Percentiles rank a stretch among this genome's conserved stretches.
These are phyloP conservation scores for Fraxinus excelsior DNA, from an alignment of 257 asterid species.

Conservation along the genomic window DNA sequence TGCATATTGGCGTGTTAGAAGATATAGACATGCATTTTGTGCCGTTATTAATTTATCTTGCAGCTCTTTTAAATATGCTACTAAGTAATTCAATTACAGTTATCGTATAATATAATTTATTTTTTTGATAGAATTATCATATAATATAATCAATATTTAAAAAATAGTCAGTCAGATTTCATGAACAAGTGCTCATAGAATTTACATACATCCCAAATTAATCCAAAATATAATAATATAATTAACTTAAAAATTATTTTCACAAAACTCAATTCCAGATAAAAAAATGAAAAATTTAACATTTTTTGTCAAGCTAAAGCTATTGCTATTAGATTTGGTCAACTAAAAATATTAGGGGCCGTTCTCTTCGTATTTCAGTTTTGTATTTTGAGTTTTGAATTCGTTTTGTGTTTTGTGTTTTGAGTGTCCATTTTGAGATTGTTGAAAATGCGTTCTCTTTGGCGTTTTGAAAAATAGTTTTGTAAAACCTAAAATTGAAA, in stretches of 20 bases:
- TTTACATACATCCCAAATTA: neutral
- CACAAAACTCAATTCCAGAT: neutral
- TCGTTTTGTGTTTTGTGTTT: too few species aligned
- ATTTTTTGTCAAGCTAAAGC: neutral
- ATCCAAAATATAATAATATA: neutral
- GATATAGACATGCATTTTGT: neutral
- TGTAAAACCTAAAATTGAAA: too few species aligned
- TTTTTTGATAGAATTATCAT: neutral
- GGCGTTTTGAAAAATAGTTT: too few species aligned
- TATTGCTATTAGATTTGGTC: neutral
- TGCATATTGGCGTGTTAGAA: neutral
- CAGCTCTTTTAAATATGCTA: neutral
- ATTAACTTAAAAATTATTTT: neutral
- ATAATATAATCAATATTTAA: neutral
- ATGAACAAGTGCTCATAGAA: neutral
- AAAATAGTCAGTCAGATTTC: neutral
- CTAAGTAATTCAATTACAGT: neutral
- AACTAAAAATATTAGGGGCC: neutral
- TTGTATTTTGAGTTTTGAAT: too few species aligned
- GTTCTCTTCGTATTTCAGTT: too few species aligned
- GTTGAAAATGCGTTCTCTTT: too few species aligned
- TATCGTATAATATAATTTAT: too few species aligned
- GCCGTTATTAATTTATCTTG: neutral
- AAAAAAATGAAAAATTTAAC: neutral
- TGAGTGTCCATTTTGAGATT: too few species aligned